A percentile compares a stretch with the other conserved stretches of the same genome.
Conservation (phyloP, 768 basidiomycete genomes). For the Hydnomerulius pinastri region DNA sequence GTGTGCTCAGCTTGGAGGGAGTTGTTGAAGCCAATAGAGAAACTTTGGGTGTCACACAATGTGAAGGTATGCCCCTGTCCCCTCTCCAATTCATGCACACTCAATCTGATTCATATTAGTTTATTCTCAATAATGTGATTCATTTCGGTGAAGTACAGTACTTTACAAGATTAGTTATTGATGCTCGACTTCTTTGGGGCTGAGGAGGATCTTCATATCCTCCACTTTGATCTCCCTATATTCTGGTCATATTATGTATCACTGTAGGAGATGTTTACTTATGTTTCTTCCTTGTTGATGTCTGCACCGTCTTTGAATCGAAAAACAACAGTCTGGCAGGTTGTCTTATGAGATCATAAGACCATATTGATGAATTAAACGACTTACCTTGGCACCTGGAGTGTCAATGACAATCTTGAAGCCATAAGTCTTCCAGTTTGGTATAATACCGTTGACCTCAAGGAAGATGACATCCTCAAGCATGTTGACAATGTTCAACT, state of each 20-base stretch:
- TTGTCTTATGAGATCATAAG: not conserved
- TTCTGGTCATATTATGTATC: too few species aligned
- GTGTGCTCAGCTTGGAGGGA: slow-evolving; percentile 7
- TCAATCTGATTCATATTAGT: not conserved
- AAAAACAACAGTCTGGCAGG: not conserved
- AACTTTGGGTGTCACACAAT: not conserved
- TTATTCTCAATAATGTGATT: not conserved
- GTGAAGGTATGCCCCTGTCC: slow-evolving; percentile 1
- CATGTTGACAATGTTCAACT: not conserved
- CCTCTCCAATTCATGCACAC: too few species aligned
- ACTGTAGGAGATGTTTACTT: too few species aligned
- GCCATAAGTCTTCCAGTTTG: not conserved
- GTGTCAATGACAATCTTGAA: not conserved
- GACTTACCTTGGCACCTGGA: not conserved
- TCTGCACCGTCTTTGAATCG: not conserved
- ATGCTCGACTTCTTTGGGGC: too few species aligned
- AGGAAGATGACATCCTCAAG: not conserved
- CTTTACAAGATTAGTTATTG: slow-evolving; percentile 6
- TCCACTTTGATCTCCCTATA: too few species aligned
- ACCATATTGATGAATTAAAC: not conserved
- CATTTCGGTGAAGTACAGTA: not conserved
- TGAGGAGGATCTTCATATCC: too few species aligned
- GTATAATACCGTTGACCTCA: not conserved
- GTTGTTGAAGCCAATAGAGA: not conserved
- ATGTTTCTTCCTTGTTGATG: too few species aligned